These are phyloP conservation scores for Russula brevipes DNA, from an alignment of 768 basidiomycete species.

Conservation along the genomic window DNA sequence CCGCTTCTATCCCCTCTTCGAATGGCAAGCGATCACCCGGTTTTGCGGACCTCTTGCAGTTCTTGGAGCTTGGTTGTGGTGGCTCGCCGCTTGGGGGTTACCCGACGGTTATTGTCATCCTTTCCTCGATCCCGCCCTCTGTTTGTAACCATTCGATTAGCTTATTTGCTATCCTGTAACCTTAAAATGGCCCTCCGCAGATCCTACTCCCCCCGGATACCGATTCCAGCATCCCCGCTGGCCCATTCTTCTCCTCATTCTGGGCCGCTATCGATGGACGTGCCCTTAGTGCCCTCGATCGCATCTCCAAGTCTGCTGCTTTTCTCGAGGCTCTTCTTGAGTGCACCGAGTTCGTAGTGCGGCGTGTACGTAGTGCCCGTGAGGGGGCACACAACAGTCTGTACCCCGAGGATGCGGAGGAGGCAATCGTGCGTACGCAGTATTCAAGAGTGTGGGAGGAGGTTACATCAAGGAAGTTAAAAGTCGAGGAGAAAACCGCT, in stretches of 20 bases:
- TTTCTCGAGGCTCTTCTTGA: slow-evolving; percentile 70
- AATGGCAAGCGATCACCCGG: slow-evolving; percentile 29
- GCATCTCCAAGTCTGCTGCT: slow-evolving; percentile 49
- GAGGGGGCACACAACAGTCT: slow-evolving; percentile 15
- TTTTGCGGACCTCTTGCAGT: slow-evolving; percentile 71
- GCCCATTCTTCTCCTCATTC: slow-evolving; percentile 63
- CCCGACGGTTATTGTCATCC: slow-evolving; percentile 69
- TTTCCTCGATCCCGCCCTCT: slow-evolving; percentile 72
- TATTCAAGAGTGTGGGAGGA: slow-evolving; percentile 47
- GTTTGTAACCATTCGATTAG: slow-evolving; percentile 38
- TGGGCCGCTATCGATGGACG: slow-evolving; percentile 77
- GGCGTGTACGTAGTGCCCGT: slow-evolving; percentile 35
- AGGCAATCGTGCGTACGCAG: slow-evolving; percentile 41
- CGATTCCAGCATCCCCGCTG: slow-evolving; percentile 32
- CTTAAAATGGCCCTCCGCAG: slow-evolving; percentile 20
- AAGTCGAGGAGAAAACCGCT: slow-evolving; percentile 42
- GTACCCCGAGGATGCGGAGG: slow-evolving; percentile 12
- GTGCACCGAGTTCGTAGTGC: slow-evolving; percentile 55
- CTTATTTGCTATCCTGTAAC: not conserved
- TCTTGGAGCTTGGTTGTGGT: slow-evolving; percentile 74
- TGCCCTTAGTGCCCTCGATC: slow-evolving; percentile 51
- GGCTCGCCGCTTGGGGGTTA: slow-evolving; percentile 76
- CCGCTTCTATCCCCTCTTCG: not conserved
- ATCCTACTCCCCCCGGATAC: slow-evolving; percentile 29
- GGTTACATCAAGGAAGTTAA: slow-evolving; percentile 40